These are phyloP conservation scores for Trichoderma erinaceum DNA, from an alignment of 495 filamentous ascomycete species.

Conservation along the genomic window DNA sequence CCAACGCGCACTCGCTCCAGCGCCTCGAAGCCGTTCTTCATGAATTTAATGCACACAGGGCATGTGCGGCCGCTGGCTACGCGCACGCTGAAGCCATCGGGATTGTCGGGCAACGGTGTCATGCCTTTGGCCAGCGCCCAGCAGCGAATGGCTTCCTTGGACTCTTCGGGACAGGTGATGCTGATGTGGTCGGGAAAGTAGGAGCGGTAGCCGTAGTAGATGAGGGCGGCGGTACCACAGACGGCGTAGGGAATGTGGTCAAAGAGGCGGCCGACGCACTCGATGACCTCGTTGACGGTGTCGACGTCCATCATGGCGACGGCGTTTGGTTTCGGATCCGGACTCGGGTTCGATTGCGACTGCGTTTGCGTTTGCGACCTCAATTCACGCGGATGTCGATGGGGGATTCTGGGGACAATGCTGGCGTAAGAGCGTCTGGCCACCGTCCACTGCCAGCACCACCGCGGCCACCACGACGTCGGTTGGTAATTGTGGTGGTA, in stretches of 20 bases:
- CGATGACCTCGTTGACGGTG: conserved; percentile 28
- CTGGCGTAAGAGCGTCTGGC: background rate
- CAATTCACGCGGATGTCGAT: background rate
- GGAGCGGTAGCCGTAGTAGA: conserved; percentile 29
- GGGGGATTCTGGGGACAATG: background rate
- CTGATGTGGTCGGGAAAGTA: conserved; percentile 22
- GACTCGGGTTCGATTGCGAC: background rate
- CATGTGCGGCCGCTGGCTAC: conserved; percentile 4
- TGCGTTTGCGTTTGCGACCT: background rate
- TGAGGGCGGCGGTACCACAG: conserved; percentile 32
- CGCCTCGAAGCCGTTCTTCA: conserved; percentile 23
- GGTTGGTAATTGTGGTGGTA: background rate
- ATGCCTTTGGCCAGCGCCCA: conserved; percentile 30
- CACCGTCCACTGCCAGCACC: background rate
- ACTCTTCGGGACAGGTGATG: conserved; percentile 28
- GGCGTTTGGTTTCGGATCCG: background rate
- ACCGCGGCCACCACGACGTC: background rate
- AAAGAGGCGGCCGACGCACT: conserved; percentile 26
- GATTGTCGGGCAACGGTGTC: conserved; percentile 12
- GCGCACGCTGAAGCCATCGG: background rate
- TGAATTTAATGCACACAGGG: conserved; percentile 27
- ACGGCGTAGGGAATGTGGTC: conserved; percentile 36
- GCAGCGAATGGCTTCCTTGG: conserved; percentile 23
- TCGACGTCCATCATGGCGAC: conserved; percentile 13
- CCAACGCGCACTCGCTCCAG: conserved; percentile 19